Evolutionary conservation across 2,329 filamentous ascomycete genomes (phyloP), one percentile per base, ranked within the genome.

Genomic region (Ceratocystis papillata): DNA sequence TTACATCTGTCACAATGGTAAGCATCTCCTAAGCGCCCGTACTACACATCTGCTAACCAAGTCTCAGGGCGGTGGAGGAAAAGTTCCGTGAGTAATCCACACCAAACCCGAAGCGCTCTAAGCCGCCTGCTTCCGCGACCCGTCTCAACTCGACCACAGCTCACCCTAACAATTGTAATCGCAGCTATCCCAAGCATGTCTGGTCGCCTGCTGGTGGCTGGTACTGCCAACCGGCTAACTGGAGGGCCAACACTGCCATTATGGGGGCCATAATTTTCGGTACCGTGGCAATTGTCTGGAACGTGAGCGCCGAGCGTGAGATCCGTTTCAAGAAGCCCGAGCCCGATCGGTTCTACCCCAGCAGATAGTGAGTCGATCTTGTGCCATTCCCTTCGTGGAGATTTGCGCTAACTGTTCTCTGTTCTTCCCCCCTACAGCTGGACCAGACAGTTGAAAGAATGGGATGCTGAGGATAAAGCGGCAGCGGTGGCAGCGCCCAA

Each of bases 171-270:
- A 61, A 46, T 61, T 69, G 62, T 61, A 63, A 30, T 50, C 37
- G 60, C 73, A 96, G 90, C 74, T 96, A 96, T 79, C 92, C 91
- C 77, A 96, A 96, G 83, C 93, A 99, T 82, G 90, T 99, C 83
- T 99, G 94, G 94, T 97, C 94, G 74, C 94, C 94, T 69, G 82
- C 93, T 70, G 94, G 94, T 83, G 94, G 94, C 78, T 99, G 94
- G 94, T 99, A 99, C 78, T 80, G 87, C 65, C 93, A 96, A 76
- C 94, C 94, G 65, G 81, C 83, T 71, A 99, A 99, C 82, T 99
- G 94, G 94, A 94, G 88, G 76, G 79, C 80, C 73, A 99, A 99
- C 81, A 99, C 94, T 4, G 81, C 87, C 65, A 80, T 94, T 71
- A 85, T 91, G 74, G 83, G 83, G 68, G 82, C 79, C 61, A 82